These are phyloP conservation scores for Discostella stelligeroides DNA, from an alignment of 108 stramenopile genomes.

Conservation along the genomic window DNA sequence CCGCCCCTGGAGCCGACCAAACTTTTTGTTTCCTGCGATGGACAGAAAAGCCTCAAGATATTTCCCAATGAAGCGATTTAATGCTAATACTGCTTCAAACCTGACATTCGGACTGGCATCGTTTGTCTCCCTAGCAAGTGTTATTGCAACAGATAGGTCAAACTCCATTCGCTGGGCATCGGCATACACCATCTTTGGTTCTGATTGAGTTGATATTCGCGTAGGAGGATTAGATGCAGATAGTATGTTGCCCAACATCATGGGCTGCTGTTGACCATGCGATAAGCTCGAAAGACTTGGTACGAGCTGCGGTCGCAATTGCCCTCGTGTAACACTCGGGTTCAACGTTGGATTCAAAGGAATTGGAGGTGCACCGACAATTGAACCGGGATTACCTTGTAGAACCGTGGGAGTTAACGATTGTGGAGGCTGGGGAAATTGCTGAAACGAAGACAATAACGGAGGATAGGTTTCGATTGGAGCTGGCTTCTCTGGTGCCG, in stretches of 20 bases:
- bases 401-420: constrained; percentile 18
- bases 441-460: constrained; percentile 25
- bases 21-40: constrained; percentile 66
- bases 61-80: constrained; percentile 72
- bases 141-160: constrained; percentile 15
- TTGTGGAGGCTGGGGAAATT: constrained; percentile 16
- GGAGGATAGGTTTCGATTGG: constrained; percentile 1
- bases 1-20: constrained; percentile 22
- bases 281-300: constrained; percentile 16
- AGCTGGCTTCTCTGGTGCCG: constrained; percentile 13
- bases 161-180: constrained; percentile 32
- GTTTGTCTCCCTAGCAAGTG: constrained; percentile 28
- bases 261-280: constrained; percentile 20
- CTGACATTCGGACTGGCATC: constrained; percentile 87
- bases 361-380: neutral
- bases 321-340: neutral
- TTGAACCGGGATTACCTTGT: constrained; percentile 10
- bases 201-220: constrained; percentile 18
- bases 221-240: constrained; percentile 7
- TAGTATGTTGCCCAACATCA: constrained; percentile 37
- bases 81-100: constrained; percentile 79
- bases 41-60: constrained; percentile 80
- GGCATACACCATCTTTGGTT: constrained; percentile 22
- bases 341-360: constrained; percentile 9
- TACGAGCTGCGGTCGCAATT: constrained; percentile 17